Evolutionary conservation across 1,284 basidiomycete genomes (phyloP).

Genomic region (Rhodotorula sp.): DNA sequence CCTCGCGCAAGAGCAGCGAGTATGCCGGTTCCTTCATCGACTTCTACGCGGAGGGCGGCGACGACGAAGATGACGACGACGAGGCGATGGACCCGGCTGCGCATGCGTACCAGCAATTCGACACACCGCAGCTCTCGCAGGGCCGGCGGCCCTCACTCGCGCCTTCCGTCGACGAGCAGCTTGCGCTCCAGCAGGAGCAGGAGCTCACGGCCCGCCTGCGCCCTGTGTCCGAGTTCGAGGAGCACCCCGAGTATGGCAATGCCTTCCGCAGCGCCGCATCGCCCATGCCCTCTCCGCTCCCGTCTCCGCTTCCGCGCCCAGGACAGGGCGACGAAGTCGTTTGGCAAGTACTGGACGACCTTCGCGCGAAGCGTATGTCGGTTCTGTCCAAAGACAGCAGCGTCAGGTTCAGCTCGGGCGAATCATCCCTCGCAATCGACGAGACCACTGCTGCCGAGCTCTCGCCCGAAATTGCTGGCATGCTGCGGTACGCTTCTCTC

Average conservation of each 20-base stretch:
- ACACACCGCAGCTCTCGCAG: background rate
- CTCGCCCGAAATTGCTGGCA: conserved; percentile 4
- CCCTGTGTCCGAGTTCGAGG: conserved; percentile 16
- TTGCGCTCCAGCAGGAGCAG: conserved; percentile 10
- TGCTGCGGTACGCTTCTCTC: conserved; percentile 11
- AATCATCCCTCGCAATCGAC: conserved; percentile 56
- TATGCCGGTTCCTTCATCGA: conserved; percentile 37
- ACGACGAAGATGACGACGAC: conserved; percentile 4
- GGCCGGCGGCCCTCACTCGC: conserved; percentile 1
- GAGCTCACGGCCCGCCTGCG: conserved; percentile 9
- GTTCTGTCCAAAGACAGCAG: conserved; percentile 21
- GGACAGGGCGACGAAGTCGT: conserved; percentile 17
- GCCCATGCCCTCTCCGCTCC: background rate
- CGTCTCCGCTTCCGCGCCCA: background rate
- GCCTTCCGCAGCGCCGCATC: background rate
- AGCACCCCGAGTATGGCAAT: conserved; percentile 8
- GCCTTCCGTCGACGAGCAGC: conserved; percentile 11
- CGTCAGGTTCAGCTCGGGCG: conserved; percentile 18
- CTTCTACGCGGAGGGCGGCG: conserved; percentile 24
- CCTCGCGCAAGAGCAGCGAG: conserved; percentile 19
- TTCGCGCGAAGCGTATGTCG: conserved; percentile 26
- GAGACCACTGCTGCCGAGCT: conserved; percentile 55
- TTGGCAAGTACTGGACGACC: conserved; percentile 35
- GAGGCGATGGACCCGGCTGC: background rate
- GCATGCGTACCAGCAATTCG: background rate